These are phyloP conservation scores for Meira nashicola DNA, from an alignment of 1,284 basidiomycete genomes.

Conservation along the genomic window DNA sequence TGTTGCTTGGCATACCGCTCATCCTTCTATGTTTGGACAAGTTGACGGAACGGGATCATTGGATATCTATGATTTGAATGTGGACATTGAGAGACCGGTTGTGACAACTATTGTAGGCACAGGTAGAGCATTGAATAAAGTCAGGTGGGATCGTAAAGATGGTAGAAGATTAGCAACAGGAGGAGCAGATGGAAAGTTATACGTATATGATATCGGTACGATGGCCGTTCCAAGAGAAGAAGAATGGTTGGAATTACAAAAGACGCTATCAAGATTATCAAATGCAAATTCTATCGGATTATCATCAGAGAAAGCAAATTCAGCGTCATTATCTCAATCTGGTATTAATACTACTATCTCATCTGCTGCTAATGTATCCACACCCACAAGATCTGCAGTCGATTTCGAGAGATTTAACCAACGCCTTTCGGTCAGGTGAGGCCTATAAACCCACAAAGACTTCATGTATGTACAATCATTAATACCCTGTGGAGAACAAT, in stretches of 20 bases:
- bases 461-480: no score
- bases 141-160: slow-evolving; percentile 85
- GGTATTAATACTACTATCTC: background rate
- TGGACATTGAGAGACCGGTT: slow-evolving; percentile 69
- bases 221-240: slow-evolving; percentile 27
- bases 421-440: background rate
- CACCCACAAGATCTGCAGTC: background rate
- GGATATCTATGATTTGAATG: slow-evolving; percentile 92
- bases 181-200: slow-evolving; percentile 83
- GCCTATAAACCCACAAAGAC: no score
- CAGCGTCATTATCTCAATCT: background rate
- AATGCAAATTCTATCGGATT: background rate
- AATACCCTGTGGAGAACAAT: no score
- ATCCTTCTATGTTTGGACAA: slow-evolving; percentile 86
- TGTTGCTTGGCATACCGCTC: slow-evolving; percentile 90
- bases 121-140: slow-evolving; percentile 82
- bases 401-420: background rate
- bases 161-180: slow-evolving; percentile 79
- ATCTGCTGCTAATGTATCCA: background rate
- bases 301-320: background rate
- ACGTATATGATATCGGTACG: slow-evolving; percentile 66
- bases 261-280: slow-evolving; percentile 17
- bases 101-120: slow-evolving; percentile 39
- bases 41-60: slow-evolving; percentile 93
- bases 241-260: slow-evolving; percentile 31